Conservation (phyloP, 768 basidiomycete species). For the Leccinum sublutescens region DNA sequence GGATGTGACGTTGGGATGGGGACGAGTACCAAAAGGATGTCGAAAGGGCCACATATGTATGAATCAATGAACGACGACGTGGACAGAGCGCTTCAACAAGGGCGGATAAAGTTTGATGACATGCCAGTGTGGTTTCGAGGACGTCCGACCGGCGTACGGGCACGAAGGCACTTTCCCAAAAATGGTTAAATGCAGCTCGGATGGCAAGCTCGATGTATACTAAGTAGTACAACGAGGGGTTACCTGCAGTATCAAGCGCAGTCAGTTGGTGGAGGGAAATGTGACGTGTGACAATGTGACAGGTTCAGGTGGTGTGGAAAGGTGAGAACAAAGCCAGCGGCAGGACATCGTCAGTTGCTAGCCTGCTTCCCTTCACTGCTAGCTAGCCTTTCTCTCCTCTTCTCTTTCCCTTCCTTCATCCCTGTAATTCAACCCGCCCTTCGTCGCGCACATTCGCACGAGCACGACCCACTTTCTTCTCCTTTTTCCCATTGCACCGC, state of each 20-base stretch:
- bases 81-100: not conserved
- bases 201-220: not conserved
- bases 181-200: slow-evolving; percentile 15
- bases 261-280: not conserved
- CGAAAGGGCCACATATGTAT: too few species aligned
- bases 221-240: too few species aligned
- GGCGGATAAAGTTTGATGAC: not conserved
- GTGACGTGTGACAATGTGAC: slow-evolving; percentile 26
- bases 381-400: not conserved
- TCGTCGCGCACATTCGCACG: not conserved
- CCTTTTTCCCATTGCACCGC: not conserved
- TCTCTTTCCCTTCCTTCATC: too few species aligned
- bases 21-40: not conserved
- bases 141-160: not conserved
- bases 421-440: not conserved
- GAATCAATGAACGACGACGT: not conserved
- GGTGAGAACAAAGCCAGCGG: slow-evolving; percentile 27
- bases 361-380: slow-evolving; percentile 9
- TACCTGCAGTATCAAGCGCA: too few species aligned
- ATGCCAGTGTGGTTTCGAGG: not conserved
- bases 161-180: slow-evolving; percentile 4
- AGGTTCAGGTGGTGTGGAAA: not conserved
- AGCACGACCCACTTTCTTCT: not conserved
- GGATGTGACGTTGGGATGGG: not conserved
- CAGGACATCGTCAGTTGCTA: slow-evolving; percentile 9